Conservation (phyloP, 345 rosid species). For the Kandelia obovata region DNA sequence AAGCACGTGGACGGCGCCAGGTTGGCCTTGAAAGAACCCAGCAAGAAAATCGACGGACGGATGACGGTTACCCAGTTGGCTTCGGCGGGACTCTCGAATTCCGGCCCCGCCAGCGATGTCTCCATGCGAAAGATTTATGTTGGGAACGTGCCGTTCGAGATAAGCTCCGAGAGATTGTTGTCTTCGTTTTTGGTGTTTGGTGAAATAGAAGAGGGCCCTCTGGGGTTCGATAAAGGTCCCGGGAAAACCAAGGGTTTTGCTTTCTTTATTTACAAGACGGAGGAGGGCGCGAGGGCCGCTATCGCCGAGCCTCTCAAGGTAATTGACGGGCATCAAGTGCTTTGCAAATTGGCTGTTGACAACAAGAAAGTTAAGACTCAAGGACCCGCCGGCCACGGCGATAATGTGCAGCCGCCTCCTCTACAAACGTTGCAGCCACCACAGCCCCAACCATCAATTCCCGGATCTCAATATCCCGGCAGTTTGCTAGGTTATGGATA, state of each 20-base stretch:
- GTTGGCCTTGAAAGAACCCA: conserved; percentile 29
- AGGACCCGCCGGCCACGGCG: background rate
- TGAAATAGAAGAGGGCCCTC: conserved; percentile 47
- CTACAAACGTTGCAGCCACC: conserved; percentile 7
- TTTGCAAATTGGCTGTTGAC: conserved; percentile 32
- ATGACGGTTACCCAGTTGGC: conserved; percentile 35
- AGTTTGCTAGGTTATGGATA: conserved; percentile 18
- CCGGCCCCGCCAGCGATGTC: conserved; percentile 16
- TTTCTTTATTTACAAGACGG: conserved; percentile 40
- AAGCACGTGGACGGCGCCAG: conserved; percentile 28
- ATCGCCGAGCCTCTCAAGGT: conserved; percentile 36
- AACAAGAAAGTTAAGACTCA: conserved; percentile 27
- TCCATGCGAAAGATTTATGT: conserved; percentile 39
- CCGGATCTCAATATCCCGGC: conserved; percentile 10
- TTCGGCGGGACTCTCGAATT: conserved; percentile 21
- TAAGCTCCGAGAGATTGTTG: conserved; percentile 34
- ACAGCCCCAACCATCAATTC: conserved; percentile 14
- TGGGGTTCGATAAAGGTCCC: conserved; percentile 42
- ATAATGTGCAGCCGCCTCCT: conserved; percentile 2
- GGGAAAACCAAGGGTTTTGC: conserved; percentile 46
- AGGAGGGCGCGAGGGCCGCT: conserved; percentile 39
- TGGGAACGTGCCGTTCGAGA: conserved; percentile 35
- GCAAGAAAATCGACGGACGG: conserved; percentile 44
- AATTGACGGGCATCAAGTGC: conserved; percentile 39
- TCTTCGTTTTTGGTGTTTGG: conserved; percentile 31